phyloP scores from a whole-genome alignment of 805 yeast genomes.

The Cyberlindnera saturnus region DNA sequence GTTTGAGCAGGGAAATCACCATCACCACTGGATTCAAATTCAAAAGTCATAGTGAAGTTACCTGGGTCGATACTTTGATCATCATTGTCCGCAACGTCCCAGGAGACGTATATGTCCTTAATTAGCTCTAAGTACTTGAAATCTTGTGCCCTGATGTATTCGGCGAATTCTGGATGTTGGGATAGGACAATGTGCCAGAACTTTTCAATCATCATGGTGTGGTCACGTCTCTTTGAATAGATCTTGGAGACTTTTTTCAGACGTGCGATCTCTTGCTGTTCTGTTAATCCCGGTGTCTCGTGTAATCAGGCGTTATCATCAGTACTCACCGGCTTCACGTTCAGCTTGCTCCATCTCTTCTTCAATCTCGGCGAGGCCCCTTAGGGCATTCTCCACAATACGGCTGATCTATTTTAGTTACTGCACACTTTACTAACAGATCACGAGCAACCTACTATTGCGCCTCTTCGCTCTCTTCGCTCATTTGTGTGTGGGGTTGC shows the following conservation, averaged over 20 bases:
- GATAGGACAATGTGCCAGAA: constrained; percentile 89
- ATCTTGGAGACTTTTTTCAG: constrained; percentile 49
- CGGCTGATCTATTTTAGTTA: no score
- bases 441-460: not conserved
- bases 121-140: constrained; percentile 67
- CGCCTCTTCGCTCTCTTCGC: not conserved
- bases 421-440: no score
- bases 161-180: constrained; percentile 79
- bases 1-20: constrained; percentile 47
- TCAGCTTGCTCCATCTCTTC: constrained; percentile 55
- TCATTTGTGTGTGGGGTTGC: no score
- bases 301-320: no score
- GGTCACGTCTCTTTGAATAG: constrained; percentile 48
- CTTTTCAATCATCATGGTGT: constrained; percentile 52
- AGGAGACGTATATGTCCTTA: constrained; percentile 54
- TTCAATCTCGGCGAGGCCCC: constrained; percentile 51
- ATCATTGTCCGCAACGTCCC: constrained; percentile 32
- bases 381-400: constrained; percentile 33
- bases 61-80: constrained; percentile 35
- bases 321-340: constrained; percentile 40
- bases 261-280: constrained; percentile 36
- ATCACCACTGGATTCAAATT: constrained; percentile 40
- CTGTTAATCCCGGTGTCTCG: not conserved
- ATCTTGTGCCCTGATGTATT: constrained; percentile 71
- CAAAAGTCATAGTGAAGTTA: constrained; percentile 55